These are phyloP conservation scores for Dianthus caryophyllus DNA, from an alignment of 148 eudicot species.

Conservation along the genomic window DNA sequence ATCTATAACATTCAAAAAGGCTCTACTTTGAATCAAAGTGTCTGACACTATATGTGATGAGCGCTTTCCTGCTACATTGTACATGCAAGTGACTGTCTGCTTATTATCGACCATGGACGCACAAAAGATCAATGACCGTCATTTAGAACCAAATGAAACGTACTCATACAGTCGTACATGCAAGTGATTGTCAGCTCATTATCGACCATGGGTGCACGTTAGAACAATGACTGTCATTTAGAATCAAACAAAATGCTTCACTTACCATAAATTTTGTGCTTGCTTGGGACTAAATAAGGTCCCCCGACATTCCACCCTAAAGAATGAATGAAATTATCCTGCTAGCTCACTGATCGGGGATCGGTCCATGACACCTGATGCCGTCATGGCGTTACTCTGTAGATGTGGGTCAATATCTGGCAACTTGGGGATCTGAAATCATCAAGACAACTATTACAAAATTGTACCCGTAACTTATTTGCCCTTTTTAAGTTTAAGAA, in stretches of 20 bases:
- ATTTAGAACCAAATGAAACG: background rate
- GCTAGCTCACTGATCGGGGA: slow-evolving; percentile 94
- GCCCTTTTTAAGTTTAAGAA: slow-evolving; percentile 6
- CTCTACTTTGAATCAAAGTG: background rate
- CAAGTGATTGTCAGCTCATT: background rate
- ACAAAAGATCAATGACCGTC: background rate
- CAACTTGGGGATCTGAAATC: slow-evolving; percentile 80
- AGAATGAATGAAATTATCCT: slow-evolving; percentile 37
- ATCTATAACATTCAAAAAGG: background rate
- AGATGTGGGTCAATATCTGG: slow-evolving; percentile 75
- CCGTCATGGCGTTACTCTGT: slow-evolving; percentile 69
- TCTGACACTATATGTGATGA: background rate
- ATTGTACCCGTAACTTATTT: background rate
- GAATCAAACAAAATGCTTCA: background rate
- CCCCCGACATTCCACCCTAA: background rate
- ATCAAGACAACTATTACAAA: slow-evolving; percentile 10
- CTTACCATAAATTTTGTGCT: slow-evolving; percentile 8
- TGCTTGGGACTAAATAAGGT: slow-evolving; percentile 5
- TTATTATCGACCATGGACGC: background rate
- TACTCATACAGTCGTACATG: too few species aligned
- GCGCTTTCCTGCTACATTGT: background rate
- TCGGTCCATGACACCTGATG: slow-evolving; percentile 89
- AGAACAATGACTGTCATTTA: background rate
- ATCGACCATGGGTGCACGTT: background rate
- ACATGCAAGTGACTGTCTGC: background rate